These are phyloP conservation scores for Platanthera zijinensis DNA, from an alignment of 106 monocot genomes.

Conservation along the genomic window DNA sequence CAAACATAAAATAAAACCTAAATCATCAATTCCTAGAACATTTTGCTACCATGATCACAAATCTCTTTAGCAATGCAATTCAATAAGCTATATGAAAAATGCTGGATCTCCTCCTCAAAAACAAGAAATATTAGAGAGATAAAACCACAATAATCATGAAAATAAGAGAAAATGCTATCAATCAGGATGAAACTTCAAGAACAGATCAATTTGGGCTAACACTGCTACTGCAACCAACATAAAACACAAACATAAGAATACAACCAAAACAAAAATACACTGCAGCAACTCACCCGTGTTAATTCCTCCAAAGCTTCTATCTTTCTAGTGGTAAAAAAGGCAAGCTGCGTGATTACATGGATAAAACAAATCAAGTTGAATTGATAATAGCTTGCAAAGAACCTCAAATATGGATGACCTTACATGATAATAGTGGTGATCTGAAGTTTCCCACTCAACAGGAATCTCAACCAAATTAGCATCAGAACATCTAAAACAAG, in stretches of 20 bases:
- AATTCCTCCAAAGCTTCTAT: conserved; percentile 46
- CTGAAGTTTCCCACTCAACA: conserved; percentile 81
- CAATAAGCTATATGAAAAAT: neutral
- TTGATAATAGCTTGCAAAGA: neutral
- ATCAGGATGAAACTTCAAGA: neutral
- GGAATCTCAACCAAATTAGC: conserved; percentile 79
- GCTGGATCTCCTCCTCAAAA: neutral
- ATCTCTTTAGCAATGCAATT: neutral
- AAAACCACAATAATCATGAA: neutral
- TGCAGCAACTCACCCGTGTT: conserved; percentile 42
- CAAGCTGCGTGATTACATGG: conserved; percentile 29
- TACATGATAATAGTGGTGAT: conserved; percentile 96
- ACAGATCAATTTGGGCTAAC: neutral
- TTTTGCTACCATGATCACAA: too few relatives aligned
- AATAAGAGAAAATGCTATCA: neutral
- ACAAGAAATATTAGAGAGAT: neutral
- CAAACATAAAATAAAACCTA: too few relatives aligned
- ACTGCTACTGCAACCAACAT: neutral
- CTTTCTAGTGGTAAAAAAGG: conserved; percentile 43
- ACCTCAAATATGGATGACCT: neutral
- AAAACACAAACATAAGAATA: neutral
- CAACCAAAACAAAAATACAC: neutral
- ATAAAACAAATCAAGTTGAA: neutral
- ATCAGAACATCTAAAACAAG: conserved; percentile 64
- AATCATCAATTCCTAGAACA: too few relatives aligned